A percentile compares a stretch with the other conserved stretches of the same genome.
Evolutionary conservation across 1,284 basidiomycete species (phyloP).

Genomic region (Ceratobasidium sp.): DNA sequence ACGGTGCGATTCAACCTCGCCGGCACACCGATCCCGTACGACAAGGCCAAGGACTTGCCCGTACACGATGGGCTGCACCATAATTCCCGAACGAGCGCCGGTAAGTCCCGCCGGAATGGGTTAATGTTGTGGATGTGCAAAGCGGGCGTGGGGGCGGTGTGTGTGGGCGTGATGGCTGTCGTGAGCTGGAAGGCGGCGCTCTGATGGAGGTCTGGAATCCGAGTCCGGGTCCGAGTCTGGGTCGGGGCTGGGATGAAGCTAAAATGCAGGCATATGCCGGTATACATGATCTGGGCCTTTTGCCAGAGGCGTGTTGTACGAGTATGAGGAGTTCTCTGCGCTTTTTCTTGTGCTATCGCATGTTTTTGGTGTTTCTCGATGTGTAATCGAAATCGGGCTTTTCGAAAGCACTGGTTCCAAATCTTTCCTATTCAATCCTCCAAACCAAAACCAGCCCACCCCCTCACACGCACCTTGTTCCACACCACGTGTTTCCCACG

Average conservation of each 20-base stretch:
- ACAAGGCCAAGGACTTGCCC: constrained; percentile 62
- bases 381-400: constrained; percentile 6
- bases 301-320: constrained; percentile 1
- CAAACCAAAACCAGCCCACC: background rate
- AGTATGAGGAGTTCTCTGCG: background rate
- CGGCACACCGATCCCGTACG: constrained; percentile 70
- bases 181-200: constrained; percentile 39
- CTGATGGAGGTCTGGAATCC: background rate
- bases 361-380: constrained; percentile 8
- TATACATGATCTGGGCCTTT: no score
- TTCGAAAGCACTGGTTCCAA: background rate
- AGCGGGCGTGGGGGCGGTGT: constrained; percentile 39
- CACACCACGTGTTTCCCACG: constrained; percentile 25
- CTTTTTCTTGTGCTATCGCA: constrained; percentile 2
- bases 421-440: background rate
- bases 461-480: constrained; percentile 9
- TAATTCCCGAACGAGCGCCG: constrained; percentile 65
- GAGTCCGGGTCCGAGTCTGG: background rate
- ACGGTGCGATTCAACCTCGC: constrained; percentile 77
- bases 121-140: constrained; percentile 35
- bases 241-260: background rate
- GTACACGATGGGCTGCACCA: constrained; percentile 91
- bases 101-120: constrained; percentile 34
- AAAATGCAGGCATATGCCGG: background rate
- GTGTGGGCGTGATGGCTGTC: constrained; percentile 41